These are phyloP conservation scores for Clathrus columnatus DNA, from an alignment of 768 basidiomycete species.

Conservation along the genomic window DNA sequence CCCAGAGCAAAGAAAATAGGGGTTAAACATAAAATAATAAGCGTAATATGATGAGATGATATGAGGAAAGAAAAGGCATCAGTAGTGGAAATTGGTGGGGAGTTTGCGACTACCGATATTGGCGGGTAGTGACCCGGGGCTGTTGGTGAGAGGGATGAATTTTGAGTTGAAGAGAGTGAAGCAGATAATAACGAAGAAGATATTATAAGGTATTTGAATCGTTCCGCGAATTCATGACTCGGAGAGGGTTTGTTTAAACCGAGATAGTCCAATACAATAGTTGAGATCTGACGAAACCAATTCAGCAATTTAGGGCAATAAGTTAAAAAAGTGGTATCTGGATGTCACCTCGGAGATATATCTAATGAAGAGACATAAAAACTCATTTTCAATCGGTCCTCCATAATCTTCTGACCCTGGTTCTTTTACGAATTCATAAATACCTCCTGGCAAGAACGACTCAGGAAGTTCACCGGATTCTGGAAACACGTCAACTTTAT, in stretches of 20 bases:
- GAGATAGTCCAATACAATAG: constrained; percentile 15
- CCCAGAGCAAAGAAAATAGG: constrained; percentile 1
- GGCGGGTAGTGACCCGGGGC: constrained; percentile 33
- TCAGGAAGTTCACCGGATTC: constrained; percentile 53
- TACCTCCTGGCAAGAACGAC: constrained; percentile 47
- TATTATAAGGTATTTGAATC: constrained; percentile 78
- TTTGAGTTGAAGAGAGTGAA: constrained; percentile 33
- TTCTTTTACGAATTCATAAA: constrained; percentile 28
- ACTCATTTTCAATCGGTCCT: constrained; percentile 21
- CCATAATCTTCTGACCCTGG: constrained; percentile 31
- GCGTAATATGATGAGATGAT: background rate
- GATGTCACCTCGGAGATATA: constrained; percentile 12
- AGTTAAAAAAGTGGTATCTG: constrained; percentile 29
- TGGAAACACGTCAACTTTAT: constrained; percentile 20
- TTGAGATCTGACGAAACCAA: constrained; percentile 16
- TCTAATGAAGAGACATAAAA: constrained; percentile 7
- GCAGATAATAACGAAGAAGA: constrained; percentile 69
- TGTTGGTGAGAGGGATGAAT: constrained; percentile 24
- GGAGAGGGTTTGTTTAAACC: constrained; percentile 12
- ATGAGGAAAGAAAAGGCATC: constrained; percentile 4
- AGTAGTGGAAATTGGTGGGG: background rate
- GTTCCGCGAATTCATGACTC: constrained; percentile 54
- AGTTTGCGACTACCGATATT: constrained; percentile 27
- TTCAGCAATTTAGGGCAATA: constrained; percentile 28
- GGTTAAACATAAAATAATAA: background rate